Percentiles rank a stretch among this genome's conserved stretches.
Conservation (phyloP, 257 asterid species). For the Verbena officinalis region DNA sequence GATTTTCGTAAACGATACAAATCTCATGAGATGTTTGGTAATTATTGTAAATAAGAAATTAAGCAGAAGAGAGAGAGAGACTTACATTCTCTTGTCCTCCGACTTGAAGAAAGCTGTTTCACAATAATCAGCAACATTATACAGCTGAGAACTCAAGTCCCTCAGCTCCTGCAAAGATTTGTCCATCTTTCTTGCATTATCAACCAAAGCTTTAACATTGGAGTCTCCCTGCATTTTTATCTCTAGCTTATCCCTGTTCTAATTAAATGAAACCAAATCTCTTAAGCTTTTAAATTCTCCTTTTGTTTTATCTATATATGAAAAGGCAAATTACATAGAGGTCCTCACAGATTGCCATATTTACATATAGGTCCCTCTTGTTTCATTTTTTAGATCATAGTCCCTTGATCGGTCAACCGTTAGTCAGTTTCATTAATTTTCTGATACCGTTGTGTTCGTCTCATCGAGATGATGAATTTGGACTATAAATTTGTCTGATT, state of each 20-base stretch:
- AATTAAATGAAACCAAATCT: neutral
- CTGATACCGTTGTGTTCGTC: too few relatives aligned
- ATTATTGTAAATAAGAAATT: too few relatives aligned
- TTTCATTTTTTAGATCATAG: too few relatives aligned
- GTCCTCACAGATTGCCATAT: too few relatives aligned
- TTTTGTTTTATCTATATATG: neutral
- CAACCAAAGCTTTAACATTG: slow-evolving; percentile 12
- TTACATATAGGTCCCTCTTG: too few relatives aligned
- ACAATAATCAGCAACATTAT: slow-evolving; percentile 69
- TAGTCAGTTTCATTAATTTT: too few relatives aligned
- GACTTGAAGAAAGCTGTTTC: slow-evolving; percentile 52
- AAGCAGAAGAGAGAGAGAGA: neutral
- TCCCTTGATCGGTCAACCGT: too few relatives aligned
- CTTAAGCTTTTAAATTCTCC: neutral
- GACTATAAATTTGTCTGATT: too few relatives aligned
- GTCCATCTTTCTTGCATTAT: slow-evolving; percentile 38
- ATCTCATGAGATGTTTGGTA: too few relatives aligned
- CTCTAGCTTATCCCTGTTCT: slow-evolving; percentile 28
- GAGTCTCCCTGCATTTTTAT: slow-evolving; percentile 12
- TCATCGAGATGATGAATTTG: too few relatives aligned
- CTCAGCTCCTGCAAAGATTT: slow-evolving; percentile 69
- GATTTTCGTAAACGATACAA: too few relatives aligned
- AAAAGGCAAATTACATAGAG: too few relatives aligned
- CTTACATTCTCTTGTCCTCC: slow-evolving; percentile 47
- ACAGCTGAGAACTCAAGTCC: slow-evolving; percentile 62